A percentile compares a stretch with the other conserved stretches of the same genome.
Conservation (phyloP, 2,329 filamentous ascomycete species). For the Penicillium brevicompactum region DNA sequence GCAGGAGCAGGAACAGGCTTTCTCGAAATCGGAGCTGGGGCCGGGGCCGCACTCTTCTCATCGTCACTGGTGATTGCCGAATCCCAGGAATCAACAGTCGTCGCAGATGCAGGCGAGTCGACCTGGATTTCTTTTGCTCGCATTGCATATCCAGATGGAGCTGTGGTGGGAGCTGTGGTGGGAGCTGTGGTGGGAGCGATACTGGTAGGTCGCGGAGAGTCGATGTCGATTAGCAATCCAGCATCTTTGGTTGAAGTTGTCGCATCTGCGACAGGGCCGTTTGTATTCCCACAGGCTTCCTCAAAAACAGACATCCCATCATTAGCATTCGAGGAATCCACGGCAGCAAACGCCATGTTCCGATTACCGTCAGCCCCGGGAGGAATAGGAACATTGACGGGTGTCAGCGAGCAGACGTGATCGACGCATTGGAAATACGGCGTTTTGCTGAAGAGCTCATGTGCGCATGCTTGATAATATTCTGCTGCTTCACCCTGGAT, state of each 20-base stretch:
- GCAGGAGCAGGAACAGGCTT: background rate
- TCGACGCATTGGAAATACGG: conserved; percentile 49
- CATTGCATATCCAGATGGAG: background rate
- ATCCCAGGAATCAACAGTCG: conserved; percentile 16
- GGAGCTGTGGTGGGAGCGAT: background rate
- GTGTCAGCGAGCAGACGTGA: conserved; percentile 45
- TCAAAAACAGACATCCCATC: background rate
- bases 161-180: background rate
- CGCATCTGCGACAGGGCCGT: background rate
- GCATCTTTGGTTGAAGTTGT: conserved; percentile 2
- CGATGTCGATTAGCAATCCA: conserved; percentile 23
- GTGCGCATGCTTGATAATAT: conserved; percentile 49
- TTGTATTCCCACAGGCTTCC: background rate
- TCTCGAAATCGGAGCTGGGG: background rate
- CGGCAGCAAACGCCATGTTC: conserved; percentile 23
- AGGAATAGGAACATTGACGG: conserved; percentile 22
- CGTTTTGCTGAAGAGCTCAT: conserved; percentile 44
- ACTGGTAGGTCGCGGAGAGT: conserved; percentile 9
- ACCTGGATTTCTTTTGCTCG: conserved; percentile 5
- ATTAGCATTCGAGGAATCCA: background rate
- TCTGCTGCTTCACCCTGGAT: conserved; percentile 42
- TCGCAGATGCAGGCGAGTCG: conserved; percentile 7
- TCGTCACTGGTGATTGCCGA: conserved; percentile 9
- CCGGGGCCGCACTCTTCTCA: conserved; percentile 12
- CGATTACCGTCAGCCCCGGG: conserved; percentile 14